Evolutionary conservation across 1,284 basidiomycete genomes (phyloP).

Genomic region (Ustilago trichophora): DNA sequence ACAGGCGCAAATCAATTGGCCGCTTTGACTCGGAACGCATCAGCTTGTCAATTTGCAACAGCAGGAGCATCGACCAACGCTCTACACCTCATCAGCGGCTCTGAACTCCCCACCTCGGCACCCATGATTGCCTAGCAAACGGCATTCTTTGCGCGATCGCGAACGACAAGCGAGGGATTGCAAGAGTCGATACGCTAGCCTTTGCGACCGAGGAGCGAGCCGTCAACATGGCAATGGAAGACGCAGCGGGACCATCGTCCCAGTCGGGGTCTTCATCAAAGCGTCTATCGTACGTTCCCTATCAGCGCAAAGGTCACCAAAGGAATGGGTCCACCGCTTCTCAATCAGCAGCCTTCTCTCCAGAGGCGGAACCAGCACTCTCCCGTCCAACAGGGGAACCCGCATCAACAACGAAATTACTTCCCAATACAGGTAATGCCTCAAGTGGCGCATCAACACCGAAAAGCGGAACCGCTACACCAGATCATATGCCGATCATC

Average conservation of each 20-base stretch:
- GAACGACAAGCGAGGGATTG: not conserved
- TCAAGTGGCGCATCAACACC: not conserved
- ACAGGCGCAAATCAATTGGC: no score
- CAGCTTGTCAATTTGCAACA: no score
- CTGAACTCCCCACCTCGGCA: no score
- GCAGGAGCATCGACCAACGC: no score
- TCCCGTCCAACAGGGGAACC: not conserved
- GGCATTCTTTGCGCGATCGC: no score
- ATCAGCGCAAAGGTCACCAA: conserved; percentile 37
- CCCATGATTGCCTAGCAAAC: no score
- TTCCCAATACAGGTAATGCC: not conserved
- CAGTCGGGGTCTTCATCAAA: conserved; percentile 18
- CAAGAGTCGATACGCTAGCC: not conserved
- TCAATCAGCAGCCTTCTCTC: not conserved
- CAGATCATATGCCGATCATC: not conserved
- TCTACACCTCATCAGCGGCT: no score
- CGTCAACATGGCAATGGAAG: conserved; percentile 12
- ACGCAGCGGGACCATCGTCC: conserved; percentile 7
- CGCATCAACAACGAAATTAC: conserved; percentile 2
- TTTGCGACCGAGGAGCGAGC: not conserved
- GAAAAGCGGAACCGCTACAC: not conserved
- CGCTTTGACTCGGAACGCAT: no score
- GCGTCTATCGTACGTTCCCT: conserved; percentile 42
- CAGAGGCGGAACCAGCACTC: not conserved
- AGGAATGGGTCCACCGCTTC: conserved; percentile 25